A percentile compares a stretch with the other conserved stretches of the same genome.
Evolutionary conservation across 805 yeast species (phyloP).

Genomic region (Kodamaea kakaduensis): DNA sequence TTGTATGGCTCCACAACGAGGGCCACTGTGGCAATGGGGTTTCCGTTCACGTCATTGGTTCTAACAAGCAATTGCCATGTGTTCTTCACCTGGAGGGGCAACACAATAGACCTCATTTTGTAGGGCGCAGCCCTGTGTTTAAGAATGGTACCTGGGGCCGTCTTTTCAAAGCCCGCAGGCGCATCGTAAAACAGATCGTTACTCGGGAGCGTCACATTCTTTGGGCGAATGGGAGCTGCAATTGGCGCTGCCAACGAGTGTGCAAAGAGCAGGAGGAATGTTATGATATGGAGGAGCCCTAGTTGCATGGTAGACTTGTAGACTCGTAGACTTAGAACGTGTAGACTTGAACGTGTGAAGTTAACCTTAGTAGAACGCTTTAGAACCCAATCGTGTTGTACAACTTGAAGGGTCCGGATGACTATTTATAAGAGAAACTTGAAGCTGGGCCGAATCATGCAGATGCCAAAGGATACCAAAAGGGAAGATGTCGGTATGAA

Average conservation of each 20-base stretch:
- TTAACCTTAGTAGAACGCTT: no score
- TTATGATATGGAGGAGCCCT: not conserved
- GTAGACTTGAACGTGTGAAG: no score
- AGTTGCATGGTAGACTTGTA: not conserved
- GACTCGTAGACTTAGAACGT: no score
- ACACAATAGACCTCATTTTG: constrained; percentile 11
- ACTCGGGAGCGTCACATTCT: constrained; percentile 6
- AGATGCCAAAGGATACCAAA: no score
- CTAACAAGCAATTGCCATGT: constrained; percentile 15
- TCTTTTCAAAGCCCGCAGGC: constrained; percentile 15
- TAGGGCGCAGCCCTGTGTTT: constrained; percentile 12
- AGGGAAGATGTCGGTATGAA: no score
- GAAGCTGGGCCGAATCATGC: no score
- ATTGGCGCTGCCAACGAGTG: not conserved
- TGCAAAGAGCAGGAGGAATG: constrained; percentile 1
- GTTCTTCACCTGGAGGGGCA: constrained; percentile 12
- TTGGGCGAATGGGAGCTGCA: constrained; percentile 4
- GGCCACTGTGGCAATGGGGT: constrained; percentile 22
- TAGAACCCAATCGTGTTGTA: no score
- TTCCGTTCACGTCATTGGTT: constrained; percentile 21
- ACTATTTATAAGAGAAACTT: no score
- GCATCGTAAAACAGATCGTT: constrained; percentile 16
- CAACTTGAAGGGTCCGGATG: no score
- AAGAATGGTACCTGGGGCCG: constrained; percentile 14
- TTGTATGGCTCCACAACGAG: constrained; percentile 29